A percentile compares a stretch with the other conserved stretches of the same genome.
Evolutionary conservation across 495 filamentous ascomycete genomes (phyloP).

Genomic region (Neurospora sp.): DNA sequence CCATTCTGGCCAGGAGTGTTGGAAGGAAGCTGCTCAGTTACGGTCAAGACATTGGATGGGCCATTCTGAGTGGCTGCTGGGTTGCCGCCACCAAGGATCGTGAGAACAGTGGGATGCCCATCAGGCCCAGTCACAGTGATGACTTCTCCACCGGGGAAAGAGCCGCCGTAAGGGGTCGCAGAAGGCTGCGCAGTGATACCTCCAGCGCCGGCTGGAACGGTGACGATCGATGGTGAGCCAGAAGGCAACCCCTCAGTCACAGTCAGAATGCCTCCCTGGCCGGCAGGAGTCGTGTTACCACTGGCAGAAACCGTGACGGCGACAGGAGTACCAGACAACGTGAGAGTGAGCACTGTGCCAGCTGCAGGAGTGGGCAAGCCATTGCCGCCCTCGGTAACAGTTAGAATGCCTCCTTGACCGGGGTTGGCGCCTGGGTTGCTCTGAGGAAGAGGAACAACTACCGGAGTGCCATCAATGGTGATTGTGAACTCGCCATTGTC

Average conservation of each 20-base stretch:
- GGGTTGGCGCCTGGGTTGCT: neutral
- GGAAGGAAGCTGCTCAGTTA: conserved; percentile 1
- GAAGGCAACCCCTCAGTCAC: neutral
- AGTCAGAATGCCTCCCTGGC: neutral
- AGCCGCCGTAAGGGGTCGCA: neutral
- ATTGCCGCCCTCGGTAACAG: too few relatives aligned
- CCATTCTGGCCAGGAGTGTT: neutral
- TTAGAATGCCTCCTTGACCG: neutral
- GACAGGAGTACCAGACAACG: too few relatives aligned
- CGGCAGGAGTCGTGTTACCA: neutral
- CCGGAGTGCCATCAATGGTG: neutral
- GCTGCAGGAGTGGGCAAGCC: too few relatives aligned
- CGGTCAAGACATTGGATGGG: neutral
- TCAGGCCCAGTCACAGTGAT: conserved; percentile 1
- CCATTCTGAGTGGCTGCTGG: neutral
- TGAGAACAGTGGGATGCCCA: conserved; percentile 7
- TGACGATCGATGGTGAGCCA: neutral
- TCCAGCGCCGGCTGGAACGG: neutral
- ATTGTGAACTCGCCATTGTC: neutral
- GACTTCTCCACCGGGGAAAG: neutral
- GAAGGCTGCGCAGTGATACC: neutral
- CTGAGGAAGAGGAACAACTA: neutral
- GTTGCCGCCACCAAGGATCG: neutral
- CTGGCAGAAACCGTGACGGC: too few relatives aligned
- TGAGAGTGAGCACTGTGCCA: too few relatives aligned